Evolutionary conservation across 352 stramenopile species (phyloP), one percentile per base, ranked within the genome.

Genomic region (Pythium insidiosum): DNA sequence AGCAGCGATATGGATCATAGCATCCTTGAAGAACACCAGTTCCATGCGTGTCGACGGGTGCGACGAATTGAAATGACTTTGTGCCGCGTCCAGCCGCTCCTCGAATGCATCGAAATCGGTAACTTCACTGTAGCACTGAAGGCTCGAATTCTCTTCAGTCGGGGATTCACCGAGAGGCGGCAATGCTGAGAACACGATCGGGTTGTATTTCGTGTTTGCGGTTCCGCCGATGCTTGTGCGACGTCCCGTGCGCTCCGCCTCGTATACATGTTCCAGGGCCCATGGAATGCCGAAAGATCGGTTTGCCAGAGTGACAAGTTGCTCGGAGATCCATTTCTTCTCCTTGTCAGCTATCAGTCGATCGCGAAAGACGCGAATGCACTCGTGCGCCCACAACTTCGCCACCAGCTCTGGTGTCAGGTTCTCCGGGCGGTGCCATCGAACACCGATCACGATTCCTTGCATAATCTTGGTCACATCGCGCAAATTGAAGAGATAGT

Each of bases 321-420:
- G 66, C 19, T 92, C 66, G 0, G 83, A 87, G 45, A 97, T 85
- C 81, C 85, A 96, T 20, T 53, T 40, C 49, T 94, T 83, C 43
- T 97, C 91, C 3, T 43, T 47, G 3, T 63, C 65, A 13, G 87
- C 86, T 28, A 91, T 79, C 3, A 97, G 53, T 6, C 91, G 87
- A 50, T 98, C 91, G 15, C 93, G 84, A 43, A 98, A 97, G 2
- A 98, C 89, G 2, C 92, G 66, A 47, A 89, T 74, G 24, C 58
- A 76, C 50, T 98, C 92, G 43, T 98, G 88, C 18, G 84, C 70
- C 84, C 90, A 98, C 5, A 98, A 62, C 18, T 64, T 71, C 0
- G 65, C 43, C 3, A 96, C 62, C 0, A 62, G 67, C n/a, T 86
- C 76, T 1, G 51, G 30, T 4, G 56, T 61, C 28, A 73, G 47